Base-by-base conservation (phyloP, 176 grass and related monocot genomes). In the Eremochloa ophiuroides region DNA sequence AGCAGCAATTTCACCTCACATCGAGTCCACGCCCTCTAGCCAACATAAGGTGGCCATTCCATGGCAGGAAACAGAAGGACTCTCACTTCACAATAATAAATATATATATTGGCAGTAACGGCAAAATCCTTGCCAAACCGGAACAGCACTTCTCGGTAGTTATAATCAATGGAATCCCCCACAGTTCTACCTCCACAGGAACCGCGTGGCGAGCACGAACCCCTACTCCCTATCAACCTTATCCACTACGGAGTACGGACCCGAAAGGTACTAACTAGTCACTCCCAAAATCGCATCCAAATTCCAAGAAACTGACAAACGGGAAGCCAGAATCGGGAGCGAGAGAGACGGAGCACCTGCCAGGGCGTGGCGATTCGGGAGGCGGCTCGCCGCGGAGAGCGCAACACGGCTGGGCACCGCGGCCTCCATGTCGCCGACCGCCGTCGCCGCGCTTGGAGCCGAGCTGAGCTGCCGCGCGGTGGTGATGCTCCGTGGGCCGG, bases 391-490 rank as follows among this genome's bases (percentile, higher is more conserved):
- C 38, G 79, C 66, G 23, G 79, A 82, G 66, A 82, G 79, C 8
- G 73, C 73, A 14, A 89, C 18, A 14, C 87, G 76, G 76, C 70
- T 80, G 69, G 72, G 72, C 79, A 87, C 50, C 51, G 85, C 79
- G 9, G 70, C 82, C 50, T 84, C 82, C 87, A 88, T 88, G 66
- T 81, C 66, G 79, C 68, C 31, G 41, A 72, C 30, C 50, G 17
- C 81, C 60, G 37, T 50, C 55, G 51, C 53, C 67, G 66, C 82
- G 66, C 44, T 16, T 30, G 14, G 46, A 13, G 18, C 12, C 12
- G 6, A 4, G 28, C 15, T 38, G 23, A 29, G 40, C 13, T 20
- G 42, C 12, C 22, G 61, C 22, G 61, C 53, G 62, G 87, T 48
- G 61, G 77, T 48, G 67, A 7, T 72, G 66, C 69, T 58, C 59